Evolutionary conservation across 108 stramenopile genomes (phyloP).

Genomic region (Cyclotella atomus): DNA sequence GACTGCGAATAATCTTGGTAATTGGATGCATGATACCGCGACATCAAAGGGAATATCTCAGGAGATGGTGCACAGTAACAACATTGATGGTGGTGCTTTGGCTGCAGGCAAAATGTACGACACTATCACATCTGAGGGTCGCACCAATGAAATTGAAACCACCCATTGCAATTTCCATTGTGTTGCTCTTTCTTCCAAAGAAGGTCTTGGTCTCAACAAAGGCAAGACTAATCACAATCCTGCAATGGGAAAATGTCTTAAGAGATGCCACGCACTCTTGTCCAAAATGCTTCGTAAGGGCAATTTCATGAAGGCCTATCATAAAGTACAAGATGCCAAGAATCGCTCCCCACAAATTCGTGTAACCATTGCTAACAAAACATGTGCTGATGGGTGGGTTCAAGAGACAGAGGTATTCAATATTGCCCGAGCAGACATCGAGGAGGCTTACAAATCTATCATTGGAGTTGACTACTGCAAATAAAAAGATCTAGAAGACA

Average conservation of each 20-base stretch:
- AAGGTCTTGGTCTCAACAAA: conserved; percentile 5
- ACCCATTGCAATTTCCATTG: conserved; percentile 9
- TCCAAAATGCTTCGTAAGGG: background rate
- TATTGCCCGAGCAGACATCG: conserved; percentile 1
- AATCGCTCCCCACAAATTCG: no score
- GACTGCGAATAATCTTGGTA: background rate
- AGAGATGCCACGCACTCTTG: background rate
- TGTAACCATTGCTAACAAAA: background rate
- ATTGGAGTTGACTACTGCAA: background rate
- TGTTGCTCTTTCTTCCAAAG: conserved; percentile 6
- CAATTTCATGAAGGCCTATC: background rate
- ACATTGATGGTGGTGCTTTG: conserved; percentile 10
- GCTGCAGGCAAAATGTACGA: background rate
- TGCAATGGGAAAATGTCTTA: background rate
- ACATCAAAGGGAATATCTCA: background rate
- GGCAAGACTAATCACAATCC: background rate
- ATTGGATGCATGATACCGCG: background rate
- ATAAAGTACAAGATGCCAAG: background rate
- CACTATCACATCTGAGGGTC: background rate
- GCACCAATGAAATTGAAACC: background rate
- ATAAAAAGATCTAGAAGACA: conserved; percentile 2
- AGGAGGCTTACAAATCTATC: background rate
- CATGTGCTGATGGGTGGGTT: background rate
- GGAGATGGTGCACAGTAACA: background rate
- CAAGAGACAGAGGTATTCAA: background rate